These are phyloP conservation scores for Parafenestella ontariensis DNA, from an alignment of 2,329 filamentous ascomycete species.

Conservation along the genomic window DNA sequence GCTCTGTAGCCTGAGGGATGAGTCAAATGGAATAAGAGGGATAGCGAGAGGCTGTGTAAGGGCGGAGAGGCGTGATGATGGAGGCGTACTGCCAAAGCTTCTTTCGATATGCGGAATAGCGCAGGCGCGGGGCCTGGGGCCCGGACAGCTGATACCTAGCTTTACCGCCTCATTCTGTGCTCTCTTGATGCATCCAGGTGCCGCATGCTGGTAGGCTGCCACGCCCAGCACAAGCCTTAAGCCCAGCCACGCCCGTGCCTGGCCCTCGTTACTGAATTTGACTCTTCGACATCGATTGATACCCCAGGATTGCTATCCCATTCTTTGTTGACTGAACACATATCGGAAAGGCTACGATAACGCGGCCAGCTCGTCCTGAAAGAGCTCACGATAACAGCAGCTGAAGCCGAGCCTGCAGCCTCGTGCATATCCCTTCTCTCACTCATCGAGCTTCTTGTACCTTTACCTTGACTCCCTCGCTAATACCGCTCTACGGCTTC, in stretches of 20 bases:
- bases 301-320: background rate
- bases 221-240: conserved; percentile 22
- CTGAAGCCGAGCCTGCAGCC: conserved; percentile 13
- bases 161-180: conserved; percentile 35
- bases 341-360: conserved; percentile 2
- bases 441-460: conserved; percentile 2
- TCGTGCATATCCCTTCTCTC: conserved; percentile 12
- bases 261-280: background rate
- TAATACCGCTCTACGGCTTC: background rate
- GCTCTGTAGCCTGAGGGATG: conserved; percentile 17
- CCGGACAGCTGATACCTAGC: conserved; percentile 22
- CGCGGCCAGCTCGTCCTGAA: background rate
- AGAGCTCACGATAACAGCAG: conserved; percentile 14
- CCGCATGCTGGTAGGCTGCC: conserved; percentile 30
- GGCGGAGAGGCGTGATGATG: conserved; percentile 14
- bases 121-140: conserved; percentile 20
- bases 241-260: conserved; percentile 31
- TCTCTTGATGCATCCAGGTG: conserved; percentile 12
- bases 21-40: conserved; percentile 7
- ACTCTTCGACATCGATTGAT: background rate
- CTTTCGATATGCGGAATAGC: conserved; percentile 15
- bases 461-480: conserved; percentile 7
- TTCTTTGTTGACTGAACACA: background rate
- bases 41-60: conserved; percentile 10
- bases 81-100: conserved; percentile 10